These are phyloP conservation scores for Nakazawaea ishiwadae DNA, from an alignment of 805 yeast species.

Conservation along the genomic window DNA sequence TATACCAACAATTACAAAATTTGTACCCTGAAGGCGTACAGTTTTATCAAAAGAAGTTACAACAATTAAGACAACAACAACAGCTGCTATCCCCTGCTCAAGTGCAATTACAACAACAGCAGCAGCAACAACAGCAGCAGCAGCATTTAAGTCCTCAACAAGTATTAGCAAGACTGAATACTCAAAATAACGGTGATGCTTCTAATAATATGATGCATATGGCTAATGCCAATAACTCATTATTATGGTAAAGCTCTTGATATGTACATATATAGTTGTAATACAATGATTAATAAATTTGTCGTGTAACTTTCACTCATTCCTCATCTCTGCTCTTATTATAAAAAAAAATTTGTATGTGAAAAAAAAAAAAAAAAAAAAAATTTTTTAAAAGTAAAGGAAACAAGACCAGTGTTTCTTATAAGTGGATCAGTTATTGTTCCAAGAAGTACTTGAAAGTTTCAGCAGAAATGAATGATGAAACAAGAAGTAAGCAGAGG, in stretches of 20 bases:
- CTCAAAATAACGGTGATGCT: background rate
- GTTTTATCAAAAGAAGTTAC: slow-evolving; percentile 28
- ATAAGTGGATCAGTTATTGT: too few species aligned
- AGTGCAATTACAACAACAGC: slow-evolving; percentile 13
- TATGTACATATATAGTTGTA: background rate
- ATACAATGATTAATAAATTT: background rate
- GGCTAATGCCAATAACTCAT: background rate
- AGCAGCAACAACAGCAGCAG: slow-evolving; percentile 20
- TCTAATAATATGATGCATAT: slow-evolving; percentile 1
- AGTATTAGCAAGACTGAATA: slow-evolving; percentile 24
- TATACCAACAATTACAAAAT: slow-evolving; percentile 42
- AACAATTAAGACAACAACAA: slow-evolving; percentile 21
- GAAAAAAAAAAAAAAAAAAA: too few species aligned
- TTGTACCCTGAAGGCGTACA: slow-evolving; percentile 52
- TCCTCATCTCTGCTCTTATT: background rate
- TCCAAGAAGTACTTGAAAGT: too few species aligned
- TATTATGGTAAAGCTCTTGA: slow-evolving; percentile 1
- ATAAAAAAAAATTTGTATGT: background rate
- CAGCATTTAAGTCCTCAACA: slow-evolving; percentile 29
- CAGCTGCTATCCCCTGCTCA: too few species aligned
- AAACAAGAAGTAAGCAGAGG: too few species aligned
- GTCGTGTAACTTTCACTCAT: slow-evolving; percentile 2
- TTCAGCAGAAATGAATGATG: too few species aligned
- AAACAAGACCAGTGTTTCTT: too few species aligned
- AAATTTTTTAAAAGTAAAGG: too few species aligned